Conservation (phyloP, 2,329 filamentous ascomycete species). For the Tetracladium maxilliforme region DNA sequence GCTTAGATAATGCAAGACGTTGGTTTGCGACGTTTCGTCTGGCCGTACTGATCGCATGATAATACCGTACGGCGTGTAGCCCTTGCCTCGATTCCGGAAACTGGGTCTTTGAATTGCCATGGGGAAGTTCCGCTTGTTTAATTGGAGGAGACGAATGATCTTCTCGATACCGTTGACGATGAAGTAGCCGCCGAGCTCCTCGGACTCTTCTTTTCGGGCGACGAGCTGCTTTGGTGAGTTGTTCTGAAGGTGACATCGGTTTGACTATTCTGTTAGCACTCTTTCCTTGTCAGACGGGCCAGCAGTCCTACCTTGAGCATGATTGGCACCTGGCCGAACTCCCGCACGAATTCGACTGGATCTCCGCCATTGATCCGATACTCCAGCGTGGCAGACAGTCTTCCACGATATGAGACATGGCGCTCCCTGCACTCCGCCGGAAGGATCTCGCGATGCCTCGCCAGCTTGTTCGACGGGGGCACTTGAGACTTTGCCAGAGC, state of each 20-base stretch:
- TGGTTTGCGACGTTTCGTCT: constrained; percentile 97
- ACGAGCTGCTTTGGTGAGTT: constrained; percentile 74
- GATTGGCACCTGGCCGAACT: constrained; percentile 78
- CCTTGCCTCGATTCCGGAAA: constrained; percentile 72
- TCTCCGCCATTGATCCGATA: constrained; percentile 80
- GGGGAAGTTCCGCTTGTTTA: constrained; percentile 85
- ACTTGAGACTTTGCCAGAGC: constrained; percentile 71
- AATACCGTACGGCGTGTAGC: constrained; percentile 83
- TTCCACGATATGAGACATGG: constrained; percentile 81
- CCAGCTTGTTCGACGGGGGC: constrained; percentile 71
- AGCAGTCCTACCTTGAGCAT: constrained; percentile 63
- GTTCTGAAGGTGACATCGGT: constrained; percentile 78
- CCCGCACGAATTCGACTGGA: constrained; percentile 66
- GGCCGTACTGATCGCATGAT: constrained; percentile 84
- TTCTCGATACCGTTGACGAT: constrained; percentile 97
- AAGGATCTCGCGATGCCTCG: constrained; percentile 70
- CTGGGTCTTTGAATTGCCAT: constrained; percentile 87
- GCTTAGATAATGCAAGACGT: constrained; percentile 86
- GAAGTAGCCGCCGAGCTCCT: constrained; percentile 94
- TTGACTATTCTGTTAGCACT: constrained; percentile 42
- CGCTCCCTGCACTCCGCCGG: constrained; percentile 91
- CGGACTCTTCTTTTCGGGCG: constrained; percentile 80
- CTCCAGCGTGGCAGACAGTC: constrained; percentile 69
- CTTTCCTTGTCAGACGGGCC: constrained; percentile 1
- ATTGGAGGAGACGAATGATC: constrained; percentile 80